Percentiles rank a stretch among this genome's conserved stretches.
These are phyloP conservation scores for Termitomyces sp. DNA, from an alignment of 1,284 basidiomycete species.

Conservation along the genomic window DNA sequence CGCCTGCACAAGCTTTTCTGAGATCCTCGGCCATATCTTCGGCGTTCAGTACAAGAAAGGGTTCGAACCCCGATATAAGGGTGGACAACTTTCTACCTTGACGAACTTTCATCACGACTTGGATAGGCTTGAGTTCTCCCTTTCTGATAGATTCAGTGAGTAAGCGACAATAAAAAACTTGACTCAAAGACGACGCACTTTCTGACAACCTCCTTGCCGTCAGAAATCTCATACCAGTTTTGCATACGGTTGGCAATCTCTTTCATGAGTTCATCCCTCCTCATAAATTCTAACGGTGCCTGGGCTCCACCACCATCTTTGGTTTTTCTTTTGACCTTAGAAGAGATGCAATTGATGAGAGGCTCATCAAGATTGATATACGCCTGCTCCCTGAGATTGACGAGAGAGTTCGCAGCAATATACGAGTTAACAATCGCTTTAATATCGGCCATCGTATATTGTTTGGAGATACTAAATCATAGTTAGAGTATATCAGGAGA, in stretches of 20 bases:
- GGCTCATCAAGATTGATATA: slow-evolving; percentile 64
- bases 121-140: slow-evolving; percentile 66
- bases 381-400: slow-evolving; percentile 61
- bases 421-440: slow-evolving; percentile 58
- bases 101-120: slow-evolving; percentile 63
- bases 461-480: slow-evolving; percentile 38
- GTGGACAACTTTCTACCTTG: slow-evolving; percentile 78
- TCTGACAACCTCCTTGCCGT: slow-evolving; percentile 44
- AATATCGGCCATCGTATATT: slow-evolving; percentile 56
- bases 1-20: slow-evolving; percentile 68
- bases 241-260: slow-evolving; percentile 64
- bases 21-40: slow-evolving; percentile 79
- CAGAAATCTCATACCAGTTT: slow-evolving; percentile 60
- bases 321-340: slow-evolving; percentile 36
- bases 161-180: slow-evolving; percentile 3
- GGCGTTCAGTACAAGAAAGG: slow-evolving; percentile 57
- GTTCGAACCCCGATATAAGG: slow-evolving; percentile 72
- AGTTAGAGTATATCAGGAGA: slow-evolving; percentile 1
- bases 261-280: slow-evolving; percentile 63
- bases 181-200: slow-evolving; percentile 40
- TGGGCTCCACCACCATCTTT: slow-evolving; percentile 18
- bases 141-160: slow-evolving; percentile 48
- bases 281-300: slow-evolving; percentile 47
- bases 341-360: slow-evolving; percentile 43
- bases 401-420: slow-evolving; percentile 53